phyloP scores from a whole-genome alignment of 495 filamentous ascomycete genomes.

The Annulohypoxylon bovei region DNA sequence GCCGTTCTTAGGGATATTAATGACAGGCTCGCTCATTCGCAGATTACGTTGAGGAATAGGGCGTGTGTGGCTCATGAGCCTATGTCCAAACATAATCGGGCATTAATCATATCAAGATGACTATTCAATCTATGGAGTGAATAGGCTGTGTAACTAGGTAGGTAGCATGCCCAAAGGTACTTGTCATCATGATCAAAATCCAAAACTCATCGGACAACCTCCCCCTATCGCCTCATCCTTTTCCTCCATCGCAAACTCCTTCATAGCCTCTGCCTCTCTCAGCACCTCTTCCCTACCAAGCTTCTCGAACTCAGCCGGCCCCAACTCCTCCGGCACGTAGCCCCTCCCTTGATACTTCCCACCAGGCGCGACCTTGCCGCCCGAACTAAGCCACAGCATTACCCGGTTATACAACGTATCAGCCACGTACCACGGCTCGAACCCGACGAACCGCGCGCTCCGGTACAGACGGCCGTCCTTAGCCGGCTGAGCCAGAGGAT shows the following conservation, averaged over 20 bases:
- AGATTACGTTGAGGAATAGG: background rate
- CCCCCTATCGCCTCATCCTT: conserved; percentile 14
- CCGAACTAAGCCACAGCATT: conserved; percentile 56
- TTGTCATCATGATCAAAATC: background rate
- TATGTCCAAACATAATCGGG: too few species aligned
- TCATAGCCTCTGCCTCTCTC: conserved; percentile 51
- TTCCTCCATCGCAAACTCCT: conserved; percentile 24
- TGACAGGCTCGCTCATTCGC: background rate
- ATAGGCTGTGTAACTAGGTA: too few species aligned
- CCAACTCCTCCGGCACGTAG: conserved; percentile 64
- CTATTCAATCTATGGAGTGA: too few species aligned
- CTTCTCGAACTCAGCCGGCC: conserved; percentile 65
- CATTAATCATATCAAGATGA: too few species aligned
- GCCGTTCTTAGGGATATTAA: background rate
- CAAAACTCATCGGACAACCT: conserved; percentile 29
- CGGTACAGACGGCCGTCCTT: conserved; percentile 58
- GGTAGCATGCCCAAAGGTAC: too few species aligned
- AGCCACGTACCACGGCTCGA: conserved; percentile 68
- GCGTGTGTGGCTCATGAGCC: background rate
- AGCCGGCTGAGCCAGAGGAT: conserved; percentile 53
- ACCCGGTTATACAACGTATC: conserved; percentile 65
- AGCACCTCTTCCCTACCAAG: conserved; percentile 60
- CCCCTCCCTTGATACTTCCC: conserved; percentile 64
- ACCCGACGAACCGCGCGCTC: conserved; percentile 51
- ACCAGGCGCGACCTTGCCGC: conserved; percentile 64